Evolutionary conservation across 2,329 filamentous ascomycete genomes (phyloP), one percentile per base, ranked within the genome.

Genomic region (Lasiodiplodia sp.): DNA sequence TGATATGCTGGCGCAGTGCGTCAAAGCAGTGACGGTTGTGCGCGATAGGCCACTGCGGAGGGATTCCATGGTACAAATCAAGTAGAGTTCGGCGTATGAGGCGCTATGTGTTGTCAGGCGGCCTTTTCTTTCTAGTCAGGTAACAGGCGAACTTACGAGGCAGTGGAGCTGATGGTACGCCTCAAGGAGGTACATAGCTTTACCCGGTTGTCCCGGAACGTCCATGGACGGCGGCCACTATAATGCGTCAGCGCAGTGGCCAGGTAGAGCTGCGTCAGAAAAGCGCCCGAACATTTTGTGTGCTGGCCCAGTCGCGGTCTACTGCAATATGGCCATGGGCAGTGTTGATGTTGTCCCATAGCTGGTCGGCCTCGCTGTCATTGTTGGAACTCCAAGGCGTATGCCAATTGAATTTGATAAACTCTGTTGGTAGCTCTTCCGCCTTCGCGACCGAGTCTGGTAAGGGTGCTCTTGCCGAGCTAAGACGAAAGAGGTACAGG

Each of bases 151-250:
- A 47, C 58, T 63, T 63, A 63, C 58, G 25, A 63, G 47, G 23
- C 58, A 63, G 23, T 63, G 38, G 14, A 63, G 58, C 38, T 63
- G 58, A 49, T 63, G 58, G 21, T 63, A 63, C 58, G 58, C 38
- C 23, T 63, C 40, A 16, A 63, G 28, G 28, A 63, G 58, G 23
- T 63, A 63, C 58, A 63, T n/a, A 23, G 23, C 23, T 21, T 63
- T 63, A 18, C 10, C 58, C 2, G 58, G 58, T 25, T 51, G 58
- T 10, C 40, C 58, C 2, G 58, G 58, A 16, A 63, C 3, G 1
- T 47, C 40, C 58, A 63, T 63, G 2, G 58, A 63, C 1, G 38
- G 38, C 31, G 18, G 38, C 58, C 58, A 63, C 40, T 63, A 21
- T 49, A 14, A 23, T n/a, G 10, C 11, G 55, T 58, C n/a, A 58